Conservation (phyloP, 345 rosid species). For the Rubroshorea leprosula region DNA sequence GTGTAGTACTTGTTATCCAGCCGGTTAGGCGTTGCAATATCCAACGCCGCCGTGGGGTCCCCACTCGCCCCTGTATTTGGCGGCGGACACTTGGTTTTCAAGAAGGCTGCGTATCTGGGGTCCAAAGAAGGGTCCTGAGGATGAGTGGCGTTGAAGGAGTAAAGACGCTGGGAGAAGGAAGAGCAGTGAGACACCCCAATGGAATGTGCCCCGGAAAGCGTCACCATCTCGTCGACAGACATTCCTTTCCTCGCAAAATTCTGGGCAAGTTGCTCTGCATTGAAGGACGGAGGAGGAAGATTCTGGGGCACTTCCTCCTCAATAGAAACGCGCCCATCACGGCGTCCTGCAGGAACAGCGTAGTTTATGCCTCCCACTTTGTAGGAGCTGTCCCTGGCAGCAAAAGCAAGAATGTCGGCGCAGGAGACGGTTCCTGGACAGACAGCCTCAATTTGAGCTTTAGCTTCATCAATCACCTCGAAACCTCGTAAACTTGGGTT, state of each 20-base stretch:
- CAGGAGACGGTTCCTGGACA: constrained; percentile 42
- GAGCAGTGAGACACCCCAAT: constrained; percentile 40
- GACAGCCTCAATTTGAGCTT: constrained; percentile 27
- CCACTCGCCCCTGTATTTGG: background rate
- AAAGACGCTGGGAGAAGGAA: constrained; percentile 31
- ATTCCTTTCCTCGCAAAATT: constrained; percentile 32
- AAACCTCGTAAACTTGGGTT: constrained; percentile 38
- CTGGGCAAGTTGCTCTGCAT: constrained; percentile 22
- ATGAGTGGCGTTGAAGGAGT: constrained; percentile 28
- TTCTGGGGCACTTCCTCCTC: constrained; percentile 18
- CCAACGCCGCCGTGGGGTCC: constrained; percentile 22
- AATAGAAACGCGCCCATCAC: constrained; percentile 35
- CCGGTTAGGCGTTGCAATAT: constrained; percentile 18
- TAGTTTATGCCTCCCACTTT: constrained; percentile 26
- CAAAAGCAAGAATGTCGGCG: constrained; percentile 45
- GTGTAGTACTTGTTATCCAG: constrained; percentile 41
- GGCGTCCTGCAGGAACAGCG: constrained; percentile 33
- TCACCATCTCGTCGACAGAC: constrained; percentile 40
- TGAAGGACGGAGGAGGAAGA: constrained; percentile 26
- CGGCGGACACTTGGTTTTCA: constrained; percentile 38
- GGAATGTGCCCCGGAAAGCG: constrained; percentile 46
- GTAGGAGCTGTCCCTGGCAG: constrained; percentile 33
- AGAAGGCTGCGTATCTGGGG: constrained; percentile 18
- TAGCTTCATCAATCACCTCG: constrained; percentile 41
- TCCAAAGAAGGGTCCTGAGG: constrained; percentile 36